Evolutionary conservation across 2,329 filamentous ascomycete genomes (phyloP).

Genomic region (Colletotrichum destructivum): DNA sequence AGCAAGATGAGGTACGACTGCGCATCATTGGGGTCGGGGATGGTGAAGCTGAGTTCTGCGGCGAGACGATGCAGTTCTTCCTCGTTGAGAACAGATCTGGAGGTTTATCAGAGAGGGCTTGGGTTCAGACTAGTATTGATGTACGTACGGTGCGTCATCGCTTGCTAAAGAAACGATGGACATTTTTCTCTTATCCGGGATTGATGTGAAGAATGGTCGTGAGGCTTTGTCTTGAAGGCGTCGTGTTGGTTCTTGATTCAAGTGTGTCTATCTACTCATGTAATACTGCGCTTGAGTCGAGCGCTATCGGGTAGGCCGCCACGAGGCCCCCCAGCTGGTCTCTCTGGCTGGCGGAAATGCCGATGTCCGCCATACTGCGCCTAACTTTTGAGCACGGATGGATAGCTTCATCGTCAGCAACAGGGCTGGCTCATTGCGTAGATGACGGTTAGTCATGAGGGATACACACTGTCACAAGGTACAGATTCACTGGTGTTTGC

Average conservation of each 20-base stretch:
- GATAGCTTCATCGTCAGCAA: no score
- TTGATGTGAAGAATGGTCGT: background rate
- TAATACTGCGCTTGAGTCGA: background rate
- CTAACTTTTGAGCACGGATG: no score
- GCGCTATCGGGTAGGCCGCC: no score
- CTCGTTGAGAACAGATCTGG: background rate
- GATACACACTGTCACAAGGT: background rate
- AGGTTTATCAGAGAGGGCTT: background rate
- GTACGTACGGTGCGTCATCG: background rate
- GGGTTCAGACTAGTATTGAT: background rate
- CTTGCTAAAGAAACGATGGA: conserved; percentile 1
- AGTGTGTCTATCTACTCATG: background rate
- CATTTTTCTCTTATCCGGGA: background rate
- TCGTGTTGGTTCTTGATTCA: background rate
- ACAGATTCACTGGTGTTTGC: background rate
- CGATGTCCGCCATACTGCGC: no score
- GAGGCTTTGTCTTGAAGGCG: background rate
- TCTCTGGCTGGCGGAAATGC: no score
- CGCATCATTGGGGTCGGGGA: conserved; percentile 17
- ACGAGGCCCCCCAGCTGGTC: no score
- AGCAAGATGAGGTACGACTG: conserved; percentile 27
- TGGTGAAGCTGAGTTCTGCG: conserved; percentile 7
- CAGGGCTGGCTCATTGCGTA: no score
- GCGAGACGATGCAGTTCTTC: conserved; percentile 3
- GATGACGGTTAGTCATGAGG: background rate